Base-by-base conservation (phyloP, 345 rosid species). In the Brassica cretica region DNA sequence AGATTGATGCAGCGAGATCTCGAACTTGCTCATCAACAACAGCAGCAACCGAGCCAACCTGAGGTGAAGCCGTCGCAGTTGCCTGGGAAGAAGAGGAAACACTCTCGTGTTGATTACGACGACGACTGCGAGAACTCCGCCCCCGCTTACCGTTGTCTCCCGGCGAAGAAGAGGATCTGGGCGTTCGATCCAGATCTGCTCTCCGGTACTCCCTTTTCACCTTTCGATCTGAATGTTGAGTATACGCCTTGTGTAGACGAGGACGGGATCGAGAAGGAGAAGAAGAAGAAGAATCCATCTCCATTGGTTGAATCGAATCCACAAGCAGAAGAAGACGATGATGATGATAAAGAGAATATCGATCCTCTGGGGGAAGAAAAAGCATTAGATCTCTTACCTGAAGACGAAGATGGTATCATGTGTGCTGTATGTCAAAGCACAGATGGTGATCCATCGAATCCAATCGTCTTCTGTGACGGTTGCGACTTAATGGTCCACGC, bases 381-480 rank as follows among this genome's bases (percentile, higher is more conserved):
- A 5, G 63, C 11, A 19, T 51, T 69, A 15, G 70, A 56, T 69
- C 33, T 64, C 21, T 1, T 27, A 14, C 65, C 24, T 32, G 32
- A 12, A 29, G 68, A 77, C 0, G 96, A 93, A 62, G 99, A 93
- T 62, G 99, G 98, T 53, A 88, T 93, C 61, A 25, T 90, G 77
- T 95, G 99, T 80, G 90, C 85, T 39, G 76, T 95, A 7, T 95
- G 99, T 79, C 87, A 85, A 78, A 95, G 99, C 81, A 91, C 98
- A 15, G 99, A 93, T 30, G 99, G 98, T 29, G 98, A 95, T 2
- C 93, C 97, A 11, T 71, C 80, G 16, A 97, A 95, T 78, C 98
- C 99, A 8, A 93, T 95, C 0, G 99, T 95, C 62, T 91, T 95
- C 66, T 95, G 99, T 56, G 98, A 95, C 62, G 99, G 98, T 3